Base-by-base conservation (phyloP, 805 yeast species). In the Kodamaea laetipori region DNA sequence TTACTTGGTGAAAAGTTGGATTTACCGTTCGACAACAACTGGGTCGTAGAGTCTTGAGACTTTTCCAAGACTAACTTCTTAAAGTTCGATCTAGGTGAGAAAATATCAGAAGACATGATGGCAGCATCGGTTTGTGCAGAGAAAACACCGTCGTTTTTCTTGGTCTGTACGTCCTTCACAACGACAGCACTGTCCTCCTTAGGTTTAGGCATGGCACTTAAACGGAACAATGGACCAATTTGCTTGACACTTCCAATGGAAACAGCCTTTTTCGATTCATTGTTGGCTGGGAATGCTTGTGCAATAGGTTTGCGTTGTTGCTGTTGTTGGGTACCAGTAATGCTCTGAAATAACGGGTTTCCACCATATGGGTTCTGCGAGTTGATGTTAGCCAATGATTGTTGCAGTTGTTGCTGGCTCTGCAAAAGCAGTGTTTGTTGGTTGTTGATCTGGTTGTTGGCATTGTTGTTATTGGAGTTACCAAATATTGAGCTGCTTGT, bases 281-380 rank as follows among this genome's bases (percentile, higher is more conserved):
- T 30, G 33, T 52, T 37, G 23, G 56, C 27, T 34, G 57, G 51
- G 2, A 65, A 56, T 5, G 61, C 52, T 11, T 46, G 43, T 6
- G 37, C 24, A 12, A 4, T n/a, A 7, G 19, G 17, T 4, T 19
- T 13, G 70, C 64, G 34, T 56, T 57, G 3, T 75, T 67, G 18
- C 73, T 66, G 11, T 68, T 66, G 67, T 7, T n/a, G n/a, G n/a
- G 60, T 49, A 3, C 64, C 67, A 2, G 67, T 60, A 35, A 73
- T 61, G 41, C 73, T 67, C 43, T 65, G 70, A 51, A 86, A 88
- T 41, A 90, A 68, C 4, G 90, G 86, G 53, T 83, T 82, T 37
- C 79, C 75, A 1, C 96, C 95, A 58, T 87, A 90, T 34, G 97
- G 96, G 58, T 84, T 66, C 42, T 61, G 66, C 2, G 68, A 53